phyloP scores from a whole-genome alignment of 2,329 filamentous ascomycete genomes.

The Trichoderma breve region DNA sequence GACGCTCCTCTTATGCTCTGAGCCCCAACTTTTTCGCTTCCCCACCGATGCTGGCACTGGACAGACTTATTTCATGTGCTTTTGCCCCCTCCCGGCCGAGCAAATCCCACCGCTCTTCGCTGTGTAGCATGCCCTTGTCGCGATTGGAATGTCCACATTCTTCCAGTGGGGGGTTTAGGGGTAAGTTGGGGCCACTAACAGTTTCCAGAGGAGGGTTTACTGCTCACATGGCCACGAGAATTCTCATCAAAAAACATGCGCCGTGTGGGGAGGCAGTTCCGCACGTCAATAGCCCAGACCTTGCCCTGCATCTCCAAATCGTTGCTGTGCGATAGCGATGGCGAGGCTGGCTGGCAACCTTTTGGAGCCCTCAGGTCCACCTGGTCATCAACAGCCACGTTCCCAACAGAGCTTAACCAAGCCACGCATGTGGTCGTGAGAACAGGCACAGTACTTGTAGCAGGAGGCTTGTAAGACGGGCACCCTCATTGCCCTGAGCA shows the following conservation, averaged over 20 bases:
- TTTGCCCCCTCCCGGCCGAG: not conserved
- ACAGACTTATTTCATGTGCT: not conserved
- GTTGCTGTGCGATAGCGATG: not conserved
- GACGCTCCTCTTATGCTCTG: not conserved
- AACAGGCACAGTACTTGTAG: not conserved
- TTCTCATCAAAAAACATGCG: conserved; percentile 9
- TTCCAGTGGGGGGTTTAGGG: conserved; percentile 11
- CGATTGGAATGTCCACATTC: conserved; percentile 3
- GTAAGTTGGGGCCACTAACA: conserved; percentile 9
- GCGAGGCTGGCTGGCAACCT: not conserved
- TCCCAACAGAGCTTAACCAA: conserved; percentile 7
- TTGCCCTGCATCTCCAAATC: not conserved
- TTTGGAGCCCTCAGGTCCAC: not conserved
- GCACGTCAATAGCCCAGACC: not conserved
- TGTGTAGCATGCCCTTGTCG: not conserved
- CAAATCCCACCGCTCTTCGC: conserved; percentile 2
- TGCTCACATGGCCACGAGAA: conserved; percentile 19
- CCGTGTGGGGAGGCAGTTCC: not conserved
- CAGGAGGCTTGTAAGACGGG: not conserved
- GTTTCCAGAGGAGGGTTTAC: not conserved
- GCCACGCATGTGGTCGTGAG: not conserved
- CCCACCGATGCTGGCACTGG: not conserved
- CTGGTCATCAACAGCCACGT: not conserved
- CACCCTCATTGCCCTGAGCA: not conserved
- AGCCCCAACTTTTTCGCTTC: not conserved